Evolutionary conservation across 371 early-diverging fungal genomes (phyloP).

Genomic region (Zopfochytrium polystomum): DNA sequence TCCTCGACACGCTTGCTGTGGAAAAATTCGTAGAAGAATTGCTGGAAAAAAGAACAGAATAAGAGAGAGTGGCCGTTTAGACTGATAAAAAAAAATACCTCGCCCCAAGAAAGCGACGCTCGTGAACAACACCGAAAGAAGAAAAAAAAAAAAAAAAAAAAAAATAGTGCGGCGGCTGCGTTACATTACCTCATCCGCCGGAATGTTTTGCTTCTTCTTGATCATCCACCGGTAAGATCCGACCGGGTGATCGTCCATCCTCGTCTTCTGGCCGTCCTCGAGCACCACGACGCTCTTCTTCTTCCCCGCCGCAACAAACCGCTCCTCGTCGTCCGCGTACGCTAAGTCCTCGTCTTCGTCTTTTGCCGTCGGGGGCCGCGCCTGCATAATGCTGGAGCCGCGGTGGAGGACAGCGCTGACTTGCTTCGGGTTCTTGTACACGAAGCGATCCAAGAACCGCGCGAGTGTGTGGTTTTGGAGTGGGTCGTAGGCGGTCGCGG

Average conservation of each 20-base stretch:
- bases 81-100: not conserved
- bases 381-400: constrained; percentile 59
- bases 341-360: constrained; percentile 6
- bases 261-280: constrained; percentile 42
- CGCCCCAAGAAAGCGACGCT: too few species aligned
- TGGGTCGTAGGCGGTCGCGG: constrained; percentile 69
- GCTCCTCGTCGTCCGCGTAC: constrained; percentile 58
- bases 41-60: constrained; percentile 16
- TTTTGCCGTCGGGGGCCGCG: constrained; percentile 26
- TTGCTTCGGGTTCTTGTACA: constrained; percentile 91
- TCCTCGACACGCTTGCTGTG: constrained; percentile 26
- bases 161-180: too few species aligned
- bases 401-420: constrained; percentile 33
- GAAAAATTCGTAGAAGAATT: constrained; percentile 85
- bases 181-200: constrained; percentile 49
- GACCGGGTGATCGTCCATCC: constrained; percentile 45
- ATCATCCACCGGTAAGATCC: constrained; percentile 24
- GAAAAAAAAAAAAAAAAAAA: constrained; percentile 8
- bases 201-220: constrained; percentile 31
- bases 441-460: constrained; percentile 93
- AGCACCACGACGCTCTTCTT: constrained; percentile 47
- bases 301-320: constrained; percentile 44
- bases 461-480: constrained; percentile 85
- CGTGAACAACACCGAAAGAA: not conserved
- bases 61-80: not conserved